phyloP scores from a whole-genome alignment of 78 protist genomes.

The Neovahlkampfia damariscottae region DNA sequence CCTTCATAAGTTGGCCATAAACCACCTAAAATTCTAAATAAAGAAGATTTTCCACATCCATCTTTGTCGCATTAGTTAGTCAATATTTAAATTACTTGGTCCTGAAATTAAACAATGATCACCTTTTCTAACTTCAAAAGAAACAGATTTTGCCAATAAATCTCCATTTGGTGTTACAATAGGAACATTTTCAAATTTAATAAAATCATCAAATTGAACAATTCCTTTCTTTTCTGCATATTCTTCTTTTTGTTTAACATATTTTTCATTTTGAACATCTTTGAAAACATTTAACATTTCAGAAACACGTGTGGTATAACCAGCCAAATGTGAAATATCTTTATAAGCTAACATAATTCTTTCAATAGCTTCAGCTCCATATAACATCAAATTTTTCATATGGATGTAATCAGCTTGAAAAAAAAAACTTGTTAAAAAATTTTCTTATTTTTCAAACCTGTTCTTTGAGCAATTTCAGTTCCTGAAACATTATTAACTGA shows the following conservation, averaged over 20 bases:
- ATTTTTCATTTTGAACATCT: constrained; percentile 2
- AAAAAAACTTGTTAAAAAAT: too few species aligned
- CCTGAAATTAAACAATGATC: constrained; percentile 28
- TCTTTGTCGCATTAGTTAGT: too few species aligned
- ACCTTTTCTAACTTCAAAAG: not conserved
- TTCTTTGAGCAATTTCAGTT: too few species aligned
- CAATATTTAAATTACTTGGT: constrained; percentile 49
- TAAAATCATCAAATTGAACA: not conserved
- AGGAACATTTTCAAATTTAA: not conserved
- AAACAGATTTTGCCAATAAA: not conserved
- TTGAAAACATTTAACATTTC: not conserved
- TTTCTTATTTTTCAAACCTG: too few species aligned
- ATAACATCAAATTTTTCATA: not conserved
- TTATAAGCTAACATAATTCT: not conserved
- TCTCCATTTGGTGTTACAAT: constrained; percentile 15
- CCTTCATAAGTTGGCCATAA: constrained; percentile 49
- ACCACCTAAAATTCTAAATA: constrained; percentile 53
- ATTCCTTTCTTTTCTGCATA: not conserved
- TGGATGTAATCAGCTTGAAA: too few species aligned
- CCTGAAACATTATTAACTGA: too few species aligned
- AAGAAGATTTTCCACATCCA: constrained; percentile 55
- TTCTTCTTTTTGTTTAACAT: not conserved
- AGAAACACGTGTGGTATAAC: constrained; percentile 6
- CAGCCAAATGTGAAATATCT: constrained; percentile 22
- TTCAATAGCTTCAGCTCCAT: constrained; percentile 6